Base-by-base conservation (phyloP, 1,284 basidiomycete species). In the Rhodotorula sp. region DNA sequence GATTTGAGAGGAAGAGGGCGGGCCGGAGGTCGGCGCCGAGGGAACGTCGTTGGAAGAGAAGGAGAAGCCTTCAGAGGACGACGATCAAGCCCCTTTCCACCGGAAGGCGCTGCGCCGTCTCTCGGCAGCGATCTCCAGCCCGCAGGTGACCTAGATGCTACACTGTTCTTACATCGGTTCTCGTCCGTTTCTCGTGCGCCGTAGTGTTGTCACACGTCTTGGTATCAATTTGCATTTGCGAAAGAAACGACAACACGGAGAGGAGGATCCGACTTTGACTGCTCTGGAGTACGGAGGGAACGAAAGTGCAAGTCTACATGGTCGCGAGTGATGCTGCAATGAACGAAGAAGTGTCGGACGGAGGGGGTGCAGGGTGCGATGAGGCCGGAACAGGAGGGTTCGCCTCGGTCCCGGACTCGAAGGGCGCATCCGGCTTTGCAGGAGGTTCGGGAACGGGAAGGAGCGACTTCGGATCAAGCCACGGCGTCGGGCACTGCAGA, bases 401-500 rank as follows among this genome's bases (percentile, higher is more conserved):
- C 19, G 44, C 34, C 34, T 34, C 62, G 3, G 19, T 17, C 13
- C 27, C 45, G 27, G 16, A 16, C 10, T 52, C 14, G 27, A 46
- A 16, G 1, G 19, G 16, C 25, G 44, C 19, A 7, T n/a, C 13
- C 14, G 44, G 12, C 44, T 16, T 27, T 16, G 34, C 23, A 23
- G 21, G 25, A 9, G n/a, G 27, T 19, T 27, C 46, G 23, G 34
- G 41, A 4, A 50, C 45, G 34, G 50, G 62, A 16, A 59, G 59
- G 52, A 71, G 60, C 0, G 56, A 63, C n/a, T 41, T 52, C 10
- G 63, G 27, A 19, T 63, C 56, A 44, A 71, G 56, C 72, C 69
- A 71, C 0, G 74, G 67, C 2, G 70, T 67, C 12, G 70, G 67
- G 19, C 58, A 53, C 73, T 73, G 66, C 13, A 16, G 10, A 14